A percentile compares a stretch with the other conserved stretches of the same genome.
These are phyloP conservation scores for Calonectria hawksworthii DNA, from an alignment of 2,329 filamentous ascomycete species.

Conservation along the genomic window DNA sequence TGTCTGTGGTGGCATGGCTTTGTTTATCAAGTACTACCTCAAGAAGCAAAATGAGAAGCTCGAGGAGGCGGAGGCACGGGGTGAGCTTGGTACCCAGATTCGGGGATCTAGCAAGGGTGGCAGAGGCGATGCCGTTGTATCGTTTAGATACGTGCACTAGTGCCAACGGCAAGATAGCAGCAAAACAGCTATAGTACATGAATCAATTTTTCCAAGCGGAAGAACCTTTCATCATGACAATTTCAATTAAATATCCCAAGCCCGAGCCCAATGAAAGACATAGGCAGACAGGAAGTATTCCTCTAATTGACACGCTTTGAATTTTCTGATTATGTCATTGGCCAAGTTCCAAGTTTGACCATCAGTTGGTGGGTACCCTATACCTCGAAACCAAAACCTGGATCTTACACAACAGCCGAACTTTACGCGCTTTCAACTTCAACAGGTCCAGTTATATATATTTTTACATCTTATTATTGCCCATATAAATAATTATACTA, in stretches of 20 bases:
- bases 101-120: constrained; percentile 3
- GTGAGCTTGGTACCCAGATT: constrained; percentile 13
- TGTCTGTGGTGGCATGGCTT: constrained; percentile 38
- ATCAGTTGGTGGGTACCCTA: background rate
- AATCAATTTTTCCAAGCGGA: background rate
- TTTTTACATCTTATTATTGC: background rate
- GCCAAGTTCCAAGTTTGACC: background rate
- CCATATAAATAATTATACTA: background rate
- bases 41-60: constrained; percentile 41
- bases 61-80: constrained; percentile 37
- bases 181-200: background rate
- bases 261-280: background rate
- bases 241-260: background rate
- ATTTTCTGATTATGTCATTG: background rate
- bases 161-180: background rate
- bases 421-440: background rate
- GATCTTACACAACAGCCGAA: background rate
- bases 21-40: constrained; percentile 48
- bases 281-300: background rate
- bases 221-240: background rate
- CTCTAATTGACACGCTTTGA: background rate
- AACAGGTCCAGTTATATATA: too few relatives aligned
- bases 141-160: constrained; percentile 24
- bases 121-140: constrained; percentile 11
- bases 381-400: background rate